Conservation (phyloP, 192 early-diverging fungal genomes). For the Geranomyces michiganensis region DNA sequence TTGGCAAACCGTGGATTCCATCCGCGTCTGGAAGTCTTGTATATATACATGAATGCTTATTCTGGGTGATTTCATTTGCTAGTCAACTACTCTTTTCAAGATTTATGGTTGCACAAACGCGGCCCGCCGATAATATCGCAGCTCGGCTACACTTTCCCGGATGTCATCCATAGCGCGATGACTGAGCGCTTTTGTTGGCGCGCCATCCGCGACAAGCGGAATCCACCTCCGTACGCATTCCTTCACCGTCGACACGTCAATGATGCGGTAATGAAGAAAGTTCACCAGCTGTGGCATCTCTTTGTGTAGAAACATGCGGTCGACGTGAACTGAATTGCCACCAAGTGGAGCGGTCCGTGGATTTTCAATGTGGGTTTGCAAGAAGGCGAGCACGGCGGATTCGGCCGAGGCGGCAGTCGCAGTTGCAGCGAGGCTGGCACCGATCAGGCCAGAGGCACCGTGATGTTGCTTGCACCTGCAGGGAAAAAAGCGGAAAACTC, state of each 20-base stretch:
- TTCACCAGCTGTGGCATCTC: slow-evolving; percentile 78
- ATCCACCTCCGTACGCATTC: slow-evolving; percentile 86
- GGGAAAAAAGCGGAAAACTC: not conserved
- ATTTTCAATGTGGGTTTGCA: slow-evolving; percentile 69
- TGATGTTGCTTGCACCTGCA: slow-evolving; percentile 74
- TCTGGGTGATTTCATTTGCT: too few relatives aligned
- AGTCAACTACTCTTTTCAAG: too few relatives aligned
- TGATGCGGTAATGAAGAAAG: slow-evolving; percentile 78
- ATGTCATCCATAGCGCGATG: slow-evolving; percentile 92
- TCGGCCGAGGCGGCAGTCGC: slow-evolving; percentile 73
- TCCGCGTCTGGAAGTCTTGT: too few relatives aligned
- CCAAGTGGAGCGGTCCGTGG: slow-evolving; percentile 72
- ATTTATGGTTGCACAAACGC: slow-evolving; percentile 57
- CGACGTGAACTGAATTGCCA: slow-evolving; percentile 93
- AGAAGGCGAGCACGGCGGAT: slow-evolving; percentile 69
- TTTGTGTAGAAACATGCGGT: slow-evolving; percentile 79
- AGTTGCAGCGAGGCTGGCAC: slow-evolving; percentile 68
- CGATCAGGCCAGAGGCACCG: slow-evolving; percentile 76
- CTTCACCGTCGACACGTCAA: slow-evolving; percentile 91
- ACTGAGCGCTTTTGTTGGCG: slow-evolving; percentile 61
- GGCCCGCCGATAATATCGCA: slow-evolving; percentile 67
- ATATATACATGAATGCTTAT: too few relatives aligned
- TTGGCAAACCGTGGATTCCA: too few relatives aligned
- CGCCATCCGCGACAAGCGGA: slow-evolving; percentile 47
- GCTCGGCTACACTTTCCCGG: slow-evolving; percentile 85